These are phyloP conservation scores for Sclerotinia borealis DNA, from an alignment of 2,329 filamentous ascomycete species.

Conservation along the genomic window DNA sequence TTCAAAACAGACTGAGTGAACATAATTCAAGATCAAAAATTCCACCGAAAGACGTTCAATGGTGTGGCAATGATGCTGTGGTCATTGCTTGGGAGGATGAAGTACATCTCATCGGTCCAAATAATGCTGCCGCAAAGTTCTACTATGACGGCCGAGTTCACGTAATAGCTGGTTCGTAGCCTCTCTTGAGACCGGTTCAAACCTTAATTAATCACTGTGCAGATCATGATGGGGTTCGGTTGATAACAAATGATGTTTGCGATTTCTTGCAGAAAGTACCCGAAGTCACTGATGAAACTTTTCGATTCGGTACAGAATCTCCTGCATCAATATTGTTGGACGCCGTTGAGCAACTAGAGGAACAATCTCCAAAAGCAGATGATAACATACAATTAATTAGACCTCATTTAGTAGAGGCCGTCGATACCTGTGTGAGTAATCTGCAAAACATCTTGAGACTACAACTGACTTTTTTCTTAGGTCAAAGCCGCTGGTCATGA, in stretches of 20 bases:
- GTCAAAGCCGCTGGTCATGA: slow-evolving; percentile 88
- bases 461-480: slow-evolving; percentile 22
- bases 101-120: slow-evolving; percentile 85
- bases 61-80: slow-evolving; percentile 93
- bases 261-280: slow-evolving; percentile 96
- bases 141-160: slow-evolving; percentile 92
- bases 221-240: slow-evolving; percentile 77
- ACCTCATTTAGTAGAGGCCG: slow-evolving; percentile 80
- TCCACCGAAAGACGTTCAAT: slow-evolving; percentile 79
- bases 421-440: slow-evolving; percentile 67
- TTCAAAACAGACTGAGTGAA: slow-evolving; percentile 85
- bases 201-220: slow-evolving; percentile 10
- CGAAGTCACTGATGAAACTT: slow-evolving; percentile 79
- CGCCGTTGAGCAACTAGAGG: slow-evolving; percentile 83
- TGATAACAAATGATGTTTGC: slow-evolving; percentile 90
- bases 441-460: background rate
- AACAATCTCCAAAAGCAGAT: slow-evolving; percentile 92
- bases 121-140: slow-evolving; percentile 67
- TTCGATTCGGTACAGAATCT: slow-evolving; percentile 80
- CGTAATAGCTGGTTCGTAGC: slow-evolving; percentile 65
- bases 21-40: slow-evolving; percentile 85
- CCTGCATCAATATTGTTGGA: slow-evolving; percentile 90
- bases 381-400: slow-evolving; percentile 96
- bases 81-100: slow-evolving; percentile 97
- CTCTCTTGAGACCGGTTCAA: background rate